Conservation (phyloP, 1,139 yeast genomes). For the Pichia sp. region DNA sequence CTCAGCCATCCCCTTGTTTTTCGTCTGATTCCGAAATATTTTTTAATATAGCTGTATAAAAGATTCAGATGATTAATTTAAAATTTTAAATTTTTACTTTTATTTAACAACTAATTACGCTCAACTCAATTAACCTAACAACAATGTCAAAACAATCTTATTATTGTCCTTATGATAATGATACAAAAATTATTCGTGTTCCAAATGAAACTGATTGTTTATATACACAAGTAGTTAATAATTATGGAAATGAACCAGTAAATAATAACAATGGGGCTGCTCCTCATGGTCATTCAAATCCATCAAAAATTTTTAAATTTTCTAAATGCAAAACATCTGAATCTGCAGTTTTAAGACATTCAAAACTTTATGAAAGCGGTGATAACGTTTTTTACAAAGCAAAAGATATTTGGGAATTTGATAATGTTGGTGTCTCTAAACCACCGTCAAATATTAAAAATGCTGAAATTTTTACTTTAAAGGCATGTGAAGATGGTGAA, state of each 20-base stretch:
- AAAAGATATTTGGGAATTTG: conserved; percentile 68
- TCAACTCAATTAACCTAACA: too few species aligned
- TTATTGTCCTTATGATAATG: conserved; percentile 17
- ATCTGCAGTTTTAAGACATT: not conserved
- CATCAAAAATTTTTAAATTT: conserved; percentile 11
- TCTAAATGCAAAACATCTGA: conserved; percentile 5
- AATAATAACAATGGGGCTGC: not conserved
- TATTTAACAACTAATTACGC: too few species aligned
- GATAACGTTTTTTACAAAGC: conserved; percentile 27
- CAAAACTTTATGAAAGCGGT: too few species aligned
- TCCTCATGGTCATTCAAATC: not conserved
- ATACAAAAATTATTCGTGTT: conserved; percentile 13
- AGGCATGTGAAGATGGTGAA: conserved; percentile 14
- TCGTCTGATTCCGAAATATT: too few species aligned
- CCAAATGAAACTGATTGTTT: conserved; percentile 7
- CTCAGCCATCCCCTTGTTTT: too few species aligned
- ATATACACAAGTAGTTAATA: not conserved
- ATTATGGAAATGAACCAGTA: not conserved
- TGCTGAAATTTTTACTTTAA: conserved; percentile 17
- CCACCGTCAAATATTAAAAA: conserved; percentile 25
- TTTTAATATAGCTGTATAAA: too few species aligned
- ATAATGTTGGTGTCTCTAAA: conserved; percentile 67
- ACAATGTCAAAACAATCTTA: conserved; percentile 8
- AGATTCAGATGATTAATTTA: too few species aligned
- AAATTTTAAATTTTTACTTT: too few species aligned